Conservation (phyloP, 495 filamentous ascomycete species). For the Penicillium ucsense region DNA sequence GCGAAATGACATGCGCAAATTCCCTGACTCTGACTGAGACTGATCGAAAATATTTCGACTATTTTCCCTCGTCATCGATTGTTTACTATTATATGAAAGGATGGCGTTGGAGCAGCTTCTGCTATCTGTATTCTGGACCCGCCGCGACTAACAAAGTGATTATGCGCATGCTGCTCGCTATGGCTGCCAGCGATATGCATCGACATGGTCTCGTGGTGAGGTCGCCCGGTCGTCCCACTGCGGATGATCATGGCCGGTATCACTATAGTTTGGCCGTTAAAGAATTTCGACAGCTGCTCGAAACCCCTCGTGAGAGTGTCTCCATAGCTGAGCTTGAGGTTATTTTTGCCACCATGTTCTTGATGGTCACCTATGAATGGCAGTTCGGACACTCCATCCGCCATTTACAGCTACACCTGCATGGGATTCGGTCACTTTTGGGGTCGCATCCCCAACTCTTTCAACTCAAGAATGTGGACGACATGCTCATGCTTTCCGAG, state of each 20-base stretch:
- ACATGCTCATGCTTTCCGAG: slow-evolving; percentile 21
- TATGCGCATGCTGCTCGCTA: slow-evolving; percentile 35
- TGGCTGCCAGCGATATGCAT: slow-evolving; percentile 35
- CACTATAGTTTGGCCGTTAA: slow-evolving; percentile 34
- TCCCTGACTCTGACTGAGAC: slow-evolving; percentile 26
- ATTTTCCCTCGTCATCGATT: slow-evolving; percentile 32
- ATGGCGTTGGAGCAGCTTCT: slow-evolving; percentile 34
- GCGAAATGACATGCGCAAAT: slow-evolving; percentile 25
- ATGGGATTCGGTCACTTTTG: slow-evolving; percentile 31
- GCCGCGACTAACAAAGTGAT: slow-evolving; percentile 31
- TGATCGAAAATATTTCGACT: slow-evolving; percentile 33
- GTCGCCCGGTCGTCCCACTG: slow-evolving; percentile 23
- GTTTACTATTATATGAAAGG: slow-evolving; percentile 36
- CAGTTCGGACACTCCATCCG: slow-evolving; percentile 33
- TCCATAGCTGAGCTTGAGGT: slow-evolving; percentile 25
- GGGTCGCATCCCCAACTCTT: slow-evolving; percentile 32
- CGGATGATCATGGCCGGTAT: slow-evolving; percentile 30
- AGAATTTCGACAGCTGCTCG: slow-evolving; percentile 33
- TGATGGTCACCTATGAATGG: slow-evolving; percentile 37
- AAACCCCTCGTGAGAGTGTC: slow-evolving; percentile 19
- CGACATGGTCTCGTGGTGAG: slow-evolving; percentile 22
- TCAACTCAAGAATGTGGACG: slow-evolving; percentile 24
- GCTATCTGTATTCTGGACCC: slow-evolving; percentile 31
- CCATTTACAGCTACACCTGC: slow-evolving; percentile 32
- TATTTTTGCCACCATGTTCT: slow-evolving; percentile 33